Conservation (phyloP, 768 basidiomycete species). For the Suillus lakei region DNA sequence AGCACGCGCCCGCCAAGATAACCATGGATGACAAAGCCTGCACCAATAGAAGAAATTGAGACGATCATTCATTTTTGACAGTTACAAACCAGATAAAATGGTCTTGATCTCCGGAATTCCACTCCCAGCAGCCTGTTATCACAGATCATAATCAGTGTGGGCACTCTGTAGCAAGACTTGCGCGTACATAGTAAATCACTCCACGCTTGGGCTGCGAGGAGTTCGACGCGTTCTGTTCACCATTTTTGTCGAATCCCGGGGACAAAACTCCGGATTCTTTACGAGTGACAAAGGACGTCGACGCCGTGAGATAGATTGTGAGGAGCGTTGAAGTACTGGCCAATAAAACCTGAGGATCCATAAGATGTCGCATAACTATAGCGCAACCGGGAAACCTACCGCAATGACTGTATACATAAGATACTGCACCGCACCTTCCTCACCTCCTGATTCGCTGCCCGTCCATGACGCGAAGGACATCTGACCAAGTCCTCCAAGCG, state of each 20-base stretch:
- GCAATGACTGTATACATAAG: slow-evolving; percentile 75
- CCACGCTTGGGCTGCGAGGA: slow-evolving; percentile 53
- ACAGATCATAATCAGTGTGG: slow-evolving; percentile 13
- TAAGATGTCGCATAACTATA: neutral
- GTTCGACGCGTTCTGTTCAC: slow-evolving; percentile 21
- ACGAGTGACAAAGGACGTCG: slow-evolving; percentile 84
- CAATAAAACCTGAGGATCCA: slow-evolving; percentile 59
- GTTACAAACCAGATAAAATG: slow-evolving; percentile 73
- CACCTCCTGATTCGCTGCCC: slow-evolving; percentile 25
- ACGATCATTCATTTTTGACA: neutral
- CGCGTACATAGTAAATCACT: slow-evolving; percentile 82
- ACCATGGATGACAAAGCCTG: slow-evolving; percentile 95
- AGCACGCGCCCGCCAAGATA: slow-evolving; percentile 91
- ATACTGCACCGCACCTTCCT: slow-evolving; percentile 63
- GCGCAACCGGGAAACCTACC: slow-evolving; percentile 51
- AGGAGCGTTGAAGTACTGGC: slow-evolving; percentile 77
- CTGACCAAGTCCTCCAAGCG: slow-evolving; percentile 80
- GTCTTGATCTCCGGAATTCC: slow-evolving; percentile 98
- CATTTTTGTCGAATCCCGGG: slow-evolving; percentile 48
- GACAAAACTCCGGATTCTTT: slow-evolving; percentile 84
- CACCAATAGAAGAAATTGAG: slow-evolving; percentile 16
- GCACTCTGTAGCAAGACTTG: neutral
- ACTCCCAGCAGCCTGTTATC: slow-evolving; percentile 82
- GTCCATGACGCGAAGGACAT: slow-evolving; percentile 47
- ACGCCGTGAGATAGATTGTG: slow-evolving; percentile 87